phyloP scores from a whole-genome alignment of 2,329 filamentous ascomycete species.

The Xylaria sp. region DNA sequence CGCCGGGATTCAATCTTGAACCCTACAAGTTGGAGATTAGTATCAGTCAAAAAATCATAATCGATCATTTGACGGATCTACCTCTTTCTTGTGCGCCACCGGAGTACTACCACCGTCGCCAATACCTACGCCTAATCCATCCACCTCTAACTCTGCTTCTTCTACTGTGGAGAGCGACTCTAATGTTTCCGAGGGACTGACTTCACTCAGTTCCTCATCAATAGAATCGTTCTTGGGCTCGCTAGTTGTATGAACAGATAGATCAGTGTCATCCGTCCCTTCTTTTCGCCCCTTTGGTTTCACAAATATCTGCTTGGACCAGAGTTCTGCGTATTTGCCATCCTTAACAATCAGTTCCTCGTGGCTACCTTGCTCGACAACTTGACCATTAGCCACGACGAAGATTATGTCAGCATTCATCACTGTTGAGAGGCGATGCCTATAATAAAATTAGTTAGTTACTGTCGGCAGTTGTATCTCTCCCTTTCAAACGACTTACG shows the following conservation, averaged over 20 bases:
- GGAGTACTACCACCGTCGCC: slow-evolving; percentile 49
- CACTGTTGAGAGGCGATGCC: slow-evolving; percentile 76
- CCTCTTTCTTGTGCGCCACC: slow-evolving; percentile 60
- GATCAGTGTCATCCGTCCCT: slow-evolving; percentile 37
- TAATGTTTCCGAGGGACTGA: slow-evolving; percentile 27
- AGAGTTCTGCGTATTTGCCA: slow-evolving; percentile 72
- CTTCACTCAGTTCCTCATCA: slow-evolving; percentile 35
- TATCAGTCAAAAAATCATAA: slow-evolving; percentile 56
- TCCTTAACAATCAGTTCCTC: slow-evolving; percentile 66
- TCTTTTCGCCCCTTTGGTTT: slow-evolving; percentile 58
- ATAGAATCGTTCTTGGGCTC: slow-evolving; percentile 37
- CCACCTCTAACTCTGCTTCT: slow-evolving; percentile 39
- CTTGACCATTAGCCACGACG: slow-evolving; percentile 70
- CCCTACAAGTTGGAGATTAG: slow-evolving; percentile 59
- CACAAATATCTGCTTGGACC: slow-evolving; percentile 71
- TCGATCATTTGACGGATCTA: slow-evolving; percentile 57
- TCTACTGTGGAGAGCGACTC: slow-evolving; percentile 27
- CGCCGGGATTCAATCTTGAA: slow-evolving; percentile 66
- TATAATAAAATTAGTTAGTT: slow-evolving; percentile 47
- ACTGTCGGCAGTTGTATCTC: neutral
- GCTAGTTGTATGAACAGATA: slow-evolving; percentile 22
- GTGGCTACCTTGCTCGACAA: slow-evolving; percentile 73
- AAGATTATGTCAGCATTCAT: slow-evolving; percentile 76
- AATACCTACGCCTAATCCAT: slow-evolving; percentile 36
- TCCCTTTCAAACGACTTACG: slow-evolving; percentile 57